Conservation (phyloP, 169 alveolate genomes). For the Cryptosporidium canis region DNA sequence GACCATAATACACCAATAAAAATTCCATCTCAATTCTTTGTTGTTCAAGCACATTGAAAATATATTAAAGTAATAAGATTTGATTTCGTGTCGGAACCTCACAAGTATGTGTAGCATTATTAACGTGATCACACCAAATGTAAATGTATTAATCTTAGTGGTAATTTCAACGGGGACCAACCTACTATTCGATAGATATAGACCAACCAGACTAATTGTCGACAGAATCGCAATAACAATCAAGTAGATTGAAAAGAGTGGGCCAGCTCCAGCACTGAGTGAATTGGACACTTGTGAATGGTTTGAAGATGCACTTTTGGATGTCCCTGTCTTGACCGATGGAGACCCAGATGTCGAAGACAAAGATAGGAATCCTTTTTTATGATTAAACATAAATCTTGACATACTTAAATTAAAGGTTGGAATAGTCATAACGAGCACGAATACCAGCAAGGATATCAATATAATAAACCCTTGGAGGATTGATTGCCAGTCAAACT, state of each 20-base stretch:
- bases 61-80: background rate
- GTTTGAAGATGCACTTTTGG: background rate
- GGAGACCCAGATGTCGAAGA: background rate
- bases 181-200: background rate
- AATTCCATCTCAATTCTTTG: slow-evolving; percentile 16
- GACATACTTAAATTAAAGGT: background rate
- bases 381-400: background rate
- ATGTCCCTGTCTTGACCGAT: no score
- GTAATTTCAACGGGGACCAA: background rate
- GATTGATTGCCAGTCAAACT: slow-evolving; percentile 14
- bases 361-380: background rate
- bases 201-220: background rate
- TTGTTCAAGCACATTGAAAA: background rate
- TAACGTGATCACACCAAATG: background rate
- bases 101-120: background rate
- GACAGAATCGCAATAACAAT: background rate
- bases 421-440: background rate
- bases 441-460: background rate
- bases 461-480: slow-evolving; percentile 1
- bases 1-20: slow-evolving; percentile 11
- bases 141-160: background rate
- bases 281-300: background rate
- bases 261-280: background rate
- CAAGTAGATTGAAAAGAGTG: background rate
- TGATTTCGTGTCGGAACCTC: background rate